Percentiles rank a stretch among this genome's conserved stretches.
phyloP scores from a whole-genome alignment of 805 yeast species.

The Candida nonsorbophila region DNA sequence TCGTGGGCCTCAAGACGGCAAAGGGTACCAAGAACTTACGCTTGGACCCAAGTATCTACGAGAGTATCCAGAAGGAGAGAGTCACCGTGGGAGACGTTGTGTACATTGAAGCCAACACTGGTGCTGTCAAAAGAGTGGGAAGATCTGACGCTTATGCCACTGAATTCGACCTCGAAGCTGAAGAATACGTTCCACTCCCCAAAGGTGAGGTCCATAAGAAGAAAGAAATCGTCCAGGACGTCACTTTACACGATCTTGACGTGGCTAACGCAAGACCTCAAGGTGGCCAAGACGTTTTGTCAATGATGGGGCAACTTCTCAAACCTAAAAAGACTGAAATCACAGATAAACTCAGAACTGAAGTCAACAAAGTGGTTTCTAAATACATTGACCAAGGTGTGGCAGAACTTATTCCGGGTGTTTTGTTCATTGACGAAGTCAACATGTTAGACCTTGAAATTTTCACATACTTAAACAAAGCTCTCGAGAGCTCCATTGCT shows the following conservation, averaged over 20 bases:
- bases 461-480: conserved; percentile 90
- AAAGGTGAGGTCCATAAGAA: conserved; percentile 98
- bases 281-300: conserved; percentile 94
- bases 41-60: conserved; percentile 89
- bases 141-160: conserved; percentile 98
- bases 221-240: conserved; percentile 97
- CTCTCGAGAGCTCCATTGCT: conserved; percentile 85
- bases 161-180: conserved; percentile 96
- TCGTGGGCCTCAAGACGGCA: conserved; percentile 89
- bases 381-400: conserved; percentile 97
- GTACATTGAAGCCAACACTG: conserved; percentile 95
- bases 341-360: conserved; percentile 89
- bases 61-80: conserved; percentile 90
- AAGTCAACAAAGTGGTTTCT: conserved; percentile 92
- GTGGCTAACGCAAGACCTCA: conserved; percentile 93
- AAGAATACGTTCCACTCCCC: conserved; percentile 97
- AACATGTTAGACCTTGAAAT: conserved; percentile 98
- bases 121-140: conserved; percentile 95
- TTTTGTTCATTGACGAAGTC: conserved; percentile 93
- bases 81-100: conserved; percentile 95
- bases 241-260: conserved; percentile 92
- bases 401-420: conserved; percentile 97
- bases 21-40: conserved; percentile 86
- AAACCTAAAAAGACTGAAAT: conserved; percentile 96
- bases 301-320: conserved; percentile 95